These are phyloP conservation scores for Cytospora chrysosperma DNA, from an alignment of 2,329 filamentous ascomycete species.

Conservation along the genomic window DNA sequence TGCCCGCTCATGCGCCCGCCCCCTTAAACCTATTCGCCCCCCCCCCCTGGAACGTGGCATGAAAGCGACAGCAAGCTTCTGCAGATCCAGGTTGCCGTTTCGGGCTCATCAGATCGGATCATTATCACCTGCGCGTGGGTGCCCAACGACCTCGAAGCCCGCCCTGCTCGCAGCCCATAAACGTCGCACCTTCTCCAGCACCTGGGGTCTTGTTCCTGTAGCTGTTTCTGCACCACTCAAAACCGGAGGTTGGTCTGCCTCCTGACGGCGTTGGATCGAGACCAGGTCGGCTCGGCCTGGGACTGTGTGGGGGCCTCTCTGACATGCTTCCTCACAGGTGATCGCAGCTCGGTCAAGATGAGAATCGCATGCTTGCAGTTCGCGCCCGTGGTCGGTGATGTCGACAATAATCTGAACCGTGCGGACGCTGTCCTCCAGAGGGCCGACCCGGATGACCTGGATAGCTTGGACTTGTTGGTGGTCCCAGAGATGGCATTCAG, in stretches of 20 bases:
- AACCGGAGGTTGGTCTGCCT: not conserved
- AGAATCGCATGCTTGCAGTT: slow-evolving; percentile 72
- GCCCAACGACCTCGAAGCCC: not conserved
- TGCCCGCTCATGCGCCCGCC: not conserved
- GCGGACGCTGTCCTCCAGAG: slow-evolving; percentile 63
- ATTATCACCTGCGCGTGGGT: not conserved
- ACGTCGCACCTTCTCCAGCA: not conserved
- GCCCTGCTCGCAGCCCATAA: not conserved
- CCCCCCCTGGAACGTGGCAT: not conserved
- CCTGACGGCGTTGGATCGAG: not conserved
- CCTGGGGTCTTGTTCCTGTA: not conserved
- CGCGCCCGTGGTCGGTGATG: slow-evolving; percentile 65
- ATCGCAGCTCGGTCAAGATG: slow-evolving; percentile 43
- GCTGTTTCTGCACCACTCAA: not conserved
- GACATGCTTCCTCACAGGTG: not conserved
- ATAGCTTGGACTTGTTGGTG: slow-evolving; percentile 69
- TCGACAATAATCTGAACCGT: slow-evolving; percentile 67
- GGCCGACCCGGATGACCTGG: slow-evolving; percentile 53
- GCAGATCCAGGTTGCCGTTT: not conserved
- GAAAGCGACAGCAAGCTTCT: not conserved
- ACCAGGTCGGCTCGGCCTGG: not conserved
- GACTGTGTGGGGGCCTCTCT: not conserved
- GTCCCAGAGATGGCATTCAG: slow-evolving; percentile 76
- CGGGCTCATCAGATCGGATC: not conserved
- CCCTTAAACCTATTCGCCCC: too few species aligned